Base-by-base conservation (phyloP, 495 filamentous ascomycete genomes). In the Darksidea phi region DNA sequence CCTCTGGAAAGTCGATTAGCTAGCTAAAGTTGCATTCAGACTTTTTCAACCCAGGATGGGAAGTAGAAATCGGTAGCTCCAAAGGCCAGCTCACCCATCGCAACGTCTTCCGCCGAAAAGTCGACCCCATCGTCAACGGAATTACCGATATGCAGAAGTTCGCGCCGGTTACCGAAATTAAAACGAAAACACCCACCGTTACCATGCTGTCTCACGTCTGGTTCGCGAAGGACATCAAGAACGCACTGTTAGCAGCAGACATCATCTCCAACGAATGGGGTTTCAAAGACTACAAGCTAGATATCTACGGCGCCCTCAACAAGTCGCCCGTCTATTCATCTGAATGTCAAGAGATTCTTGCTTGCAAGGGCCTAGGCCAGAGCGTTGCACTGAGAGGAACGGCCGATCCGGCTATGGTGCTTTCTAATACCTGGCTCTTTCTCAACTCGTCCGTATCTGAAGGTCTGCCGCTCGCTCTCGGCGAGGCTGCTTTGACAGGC, bases 31-130 rank as follows among this genome's bases (percentile, higher is more conserved):
- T 10, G 51, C 34, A 23, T 24, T 21, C 20, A 21, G 67, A 84
- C 56, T 83, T 84, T 73, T 87, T 86, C 72, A 87, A 87, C 56
- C 84, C 84, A 0, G 82, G 80, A 25, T 87, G 84, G 84, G 84
- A 87, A 66, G 75, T 82, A 3, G 84, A 87, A 66, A 83, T 86
- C 24, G 84, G 84, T 42, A 85, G 80, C 20, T 78, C 79, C 55
- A 75, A 83, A 65, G 82, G 82, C 49, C 72, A 73, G 0, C 74
- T 86, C 43, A 77, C 80, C 45, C 84, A 87, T 67, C 80, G 82
- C 47, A 81, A 80, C 54, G 73, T 74, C 7, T 88, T 87, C 71
- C 72, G 70, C 13, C 75, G 84, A 25, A 87, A 87, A 70, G 80
- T 88, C 13, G 84, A 88, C 63, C 84, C 84, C 1, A 83, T 87